Conservation (phyloP, 495 filamentous ascomycete genomes). For the Diplogelasinospora grovesii region DNA sequence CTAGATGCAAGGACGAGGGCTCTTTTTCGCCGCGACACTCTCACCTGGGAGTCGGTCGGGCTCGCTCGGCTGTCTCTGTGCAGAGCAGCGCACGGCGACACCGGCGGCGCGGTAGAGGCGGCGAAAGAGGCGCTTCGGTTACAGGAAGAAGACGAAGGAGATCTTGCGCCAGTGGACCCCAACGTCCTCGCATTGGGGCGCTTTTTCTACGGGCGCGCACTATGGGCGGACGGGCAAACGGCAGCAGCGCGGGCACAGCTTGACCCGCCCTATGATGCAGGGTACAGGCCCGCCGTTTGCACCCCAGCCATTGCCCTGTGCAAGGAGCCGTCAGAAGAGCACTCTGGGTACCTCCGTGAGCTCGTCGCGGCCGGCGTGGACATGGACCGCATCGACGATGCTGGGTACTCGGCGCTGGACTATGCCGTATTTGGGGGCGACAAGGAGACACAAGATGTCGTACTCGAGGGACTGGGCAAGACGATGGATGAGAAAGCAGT, state of each 20-base stretch:
- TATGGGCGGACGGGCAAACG: constrained; percentile 1
- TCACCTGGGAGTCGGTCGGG: constrained; percentile 10
- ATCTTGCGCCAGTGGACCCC: too few relatives aligned
- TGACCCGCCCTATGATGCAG: neutral
- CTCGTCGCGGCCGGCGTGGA: constrained; percentile 23
- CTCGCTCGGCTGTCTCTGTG: constrained; percentile 17
- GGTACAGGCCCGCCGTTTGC: neutral
- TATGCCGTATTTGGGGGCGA: constrained; percentile 22
- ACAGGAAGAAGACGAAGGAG: too few relatives aligned
- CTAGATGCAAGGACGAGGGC: neutral
- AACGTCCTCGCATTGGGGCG: constrained; percentile 2
- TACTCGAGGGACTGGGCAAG: constrained; percentile 15
- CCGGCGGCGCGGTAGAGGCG: neutral
- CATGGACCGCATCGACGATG: constrained; percentile 16
- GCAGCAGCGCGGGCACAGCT: neutral
- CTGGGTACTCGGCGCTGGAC: constrained; percentile 29
- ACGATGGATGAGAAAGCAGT: neutral
- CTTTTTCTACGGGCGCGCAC: constrained; percentile 11
- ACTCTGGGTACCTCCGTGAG: constrained; percentile 18
- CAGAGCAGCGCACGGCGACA: neutral
- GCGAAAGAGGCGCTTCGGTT: neutral
- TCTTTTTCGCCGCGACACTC: neutral
- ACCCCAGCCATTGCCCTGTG: constrained; percentile 27
- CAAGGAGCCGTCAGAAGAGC: constrained; percentile 27
- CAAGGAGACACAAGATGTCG: constrained; percentile 7